These are phyloP conservation scores for Mortierella sp. DNA, from an alignment of 371 early-diverging fungal genomes.

Conservation along the genomic window DNA sequence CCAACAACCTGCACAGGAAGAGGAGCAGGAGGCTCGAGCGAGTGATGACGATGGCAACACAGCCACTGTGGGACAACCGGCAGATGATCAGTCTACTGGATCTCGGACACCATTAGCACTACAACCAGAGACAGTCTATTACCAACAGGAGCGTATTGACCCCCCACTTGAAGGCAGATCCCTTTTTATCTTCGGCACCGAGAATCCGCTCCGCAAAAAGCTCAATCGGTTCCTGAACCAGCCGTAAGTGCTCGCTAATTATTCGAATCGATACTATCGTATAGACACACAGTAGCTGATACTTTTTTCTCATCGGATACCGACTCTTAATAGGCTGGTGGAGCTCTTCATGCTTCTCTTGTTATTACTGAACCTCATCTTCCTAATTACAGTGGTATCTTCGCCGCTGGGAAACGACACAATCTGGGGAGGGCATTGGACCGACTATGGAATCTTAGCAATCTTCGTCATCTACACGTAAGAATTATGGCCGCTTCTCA, in stretches of 20 bases:
- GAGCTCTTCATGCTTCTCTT: conserved; percentile 64
- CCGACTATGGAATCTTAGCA: conserved; percentile 63
- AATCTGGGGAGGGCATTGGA: conserved; percentile 64
- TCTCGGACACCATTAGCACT: conserved; percentile 2
- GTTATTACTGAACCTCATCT: conserved; percentile 59
- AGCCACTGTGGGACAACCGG: conserved; percentile 1
- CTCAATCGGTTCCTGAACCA: conserved; percentile 36
- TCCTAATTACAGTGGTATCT: conserved; percentile 62
- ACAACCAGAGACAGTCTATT: background rate
- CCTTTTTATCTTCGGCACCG: conserved; percentile 46
- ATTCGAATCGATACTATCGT: too few relatives aligned
- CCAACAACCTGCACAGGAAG: conserved; percentile 6
- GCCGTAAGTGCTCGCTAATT: conserved; percentile 11
- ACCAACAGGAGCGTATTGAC: background rate
- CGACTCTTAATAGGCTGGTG: conserved; percentile 7
- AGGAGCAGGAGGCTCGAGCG: conserved; percentile 16
- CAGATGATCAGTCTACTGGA: background rate
- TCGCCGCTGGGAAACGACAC: conserved; percentile 51
- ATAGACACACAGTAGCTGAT: too few relatives aligned
- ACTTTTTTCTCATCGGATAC: too few relatives aligned
- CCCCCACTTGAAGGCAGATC: conserved; percentile 35
- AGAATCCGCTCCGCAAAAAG: conserved; percentile 26
- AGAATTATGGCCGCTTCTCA: conserved; percentile 2
- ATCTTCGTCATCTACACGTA: conserved; percentile 72
- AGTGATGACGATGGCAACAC: conserved; percentile 6